Evolutionary conservation across 148 eudicot genomes (phyloP).

Genomic region (Polygonum maritimum): DNA sequence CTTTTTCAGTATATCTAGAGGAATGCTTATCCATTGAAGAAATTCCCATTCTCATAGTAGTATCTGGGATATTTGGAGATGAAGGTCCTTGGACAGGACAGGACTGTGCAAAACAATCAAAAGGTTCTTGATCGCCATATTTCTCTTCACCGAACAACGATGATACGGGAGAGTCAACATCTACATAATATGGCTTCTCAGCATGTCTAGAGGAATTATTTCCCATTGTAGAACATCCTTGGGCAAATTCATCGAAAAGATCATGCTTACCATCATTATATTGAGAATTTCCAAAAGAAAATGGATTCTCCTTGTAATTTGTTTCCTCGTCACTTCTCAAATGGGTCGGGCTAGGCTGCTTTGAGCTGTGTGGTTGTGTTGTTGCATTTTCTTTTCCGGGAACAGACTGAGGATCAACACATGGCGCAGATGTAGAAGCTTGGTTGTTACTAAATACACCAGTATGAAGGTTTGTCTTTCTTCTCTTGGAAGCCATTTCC

Average conservation of each 20-base stretch:
- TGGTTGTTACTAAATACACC: background rate
- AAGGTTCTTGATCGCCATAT: constrained; percentile 6
- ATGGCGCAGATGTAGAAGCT: constrained; percentile 20
- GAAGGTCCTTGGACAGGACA: background rate
- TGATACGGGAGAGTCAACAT: constrained; percentile 8
- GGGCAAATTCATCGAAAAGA: background rate
- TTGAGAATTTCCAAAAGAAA: background rate
- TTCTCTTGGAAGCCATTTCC: constrained; percentile 53
- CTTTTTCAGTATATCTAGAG: constrained; percentile 4
- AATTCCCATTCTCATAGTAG: background rate
- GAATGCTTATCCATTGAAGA: background rate
- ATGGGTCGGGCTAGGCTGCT: constrained; percentile 14
- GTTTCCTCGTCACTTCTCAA: constrained; percentile 11
- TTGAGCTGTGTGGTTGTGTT: constrained; percentile 8
- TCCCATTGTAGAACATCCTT: background rate
- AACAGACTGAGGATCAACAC: constrained; percentile 16
- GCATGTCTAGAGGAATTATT: background rate
- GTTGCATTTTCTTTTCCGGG: constrained; percentile 16
- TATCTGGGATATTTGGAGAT: background rate
- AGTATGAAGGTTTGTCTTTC: constrained; percentile 14
- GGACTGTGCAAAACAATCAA: background rate
- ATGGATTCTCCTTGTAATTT: background rate
- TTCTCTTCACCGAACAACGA: constrained; percentile 9
- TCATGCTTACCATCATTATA: background rate
- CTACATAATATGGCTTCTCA: constrained; percentile 1